Evolutionary conservation across 805 yeast genomes (phyloP), one percentile per base, ranked within the genome.

Genomic region (Ascoidea asiatica): DNA sequence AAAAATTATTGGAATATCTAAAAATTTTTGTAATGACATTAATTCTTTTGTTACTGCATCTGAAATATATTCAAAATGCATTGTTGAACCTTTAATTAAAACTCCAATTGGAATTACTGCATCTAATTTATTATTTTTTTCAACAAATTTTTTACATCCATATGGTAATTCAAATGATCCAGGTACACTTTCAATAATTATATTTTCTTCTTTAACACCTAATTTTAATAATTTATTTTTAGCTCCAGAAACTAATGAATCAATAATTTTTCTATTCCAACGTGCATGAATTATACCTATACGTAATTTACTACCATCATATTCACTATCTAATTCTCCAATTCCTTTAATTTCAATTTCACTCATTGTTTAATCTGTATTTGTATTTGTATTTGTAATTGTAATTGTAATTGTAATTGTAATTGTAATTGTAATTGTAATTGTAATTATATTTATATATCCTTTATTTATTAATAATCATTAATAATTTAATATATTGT

Each of bases 41-140:
- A 92, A 67, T 44, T 84, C 90, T 51, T 80, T 77, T 7, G 96
- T 79, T 18, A 82, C 86, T 3, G 95, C 66, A 48, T 92, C 97
- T 59, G 95, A 83, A 55, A 92, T 92, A 67, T 90, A 92, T 65
- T 92, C 98, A 60, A 92, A 92, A 66, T 92, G 98, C 95, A 88
- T 88, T 36, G 97, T 92, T 37, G 89, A 79, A 44, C 98, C 98
- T 67, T 92, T 92, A 65, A 92, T 90, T 56, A 92, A 71, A 37
- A 84, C 89, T 46, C 98, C 98, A 54, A 92, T 87, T 44, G 97
- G 89, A 47, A 92, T 85, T 37, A 90, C 75, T 4, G 90, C 96
- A 61, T 92, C 96, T 46, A 82, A 65, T 21, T 75, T 72, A 44
- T 65, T 57, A 42, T 69, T 72, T 44, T 61, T 52, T 36, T 55